phyloP scores from a whole-genome alignment of 2,329 filamentous ascomycete species.

The Xylaria multiplex region DNA sequence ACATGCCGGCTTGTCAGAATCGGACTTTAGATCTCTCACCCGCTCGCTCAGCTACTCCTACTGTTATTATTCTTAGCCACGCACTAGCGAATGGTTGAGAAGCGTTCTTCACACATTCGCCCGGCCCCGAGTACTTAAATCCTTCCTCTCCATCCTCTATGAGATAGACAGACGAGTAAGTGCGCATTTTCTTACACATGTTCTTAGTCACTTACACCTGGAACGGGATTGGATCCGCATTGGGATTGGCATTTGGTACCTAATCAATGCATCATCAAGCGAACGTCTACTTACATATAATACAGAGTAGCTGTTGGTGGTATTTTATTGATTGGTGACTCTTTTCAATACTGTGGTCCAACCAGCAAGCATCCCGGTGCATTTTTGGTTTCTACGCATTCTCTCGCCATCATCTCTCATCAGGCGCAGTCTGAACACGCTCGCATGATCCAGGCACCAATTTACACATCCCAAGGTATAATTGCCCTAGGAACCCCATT shows the following conservation, averaged over 20 bases:
- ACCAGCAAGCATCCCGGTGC: not conserved
- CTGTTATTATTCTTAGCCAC: not conserved
- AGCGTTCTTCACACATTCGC: not conserved
- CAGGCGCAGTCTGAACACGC: constrained; percentile 30
- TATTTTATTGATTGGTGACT: constrained; percentile 4
- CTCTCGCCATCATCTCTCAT: constrained; percentile 26
- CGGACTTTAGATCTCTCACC: constrained; percentile 35
- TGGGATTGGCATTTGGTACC: not conserved
- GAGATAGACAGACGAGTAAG: constrained; percentile 2
- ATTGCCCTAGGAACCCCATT: constrained; percentile 35
- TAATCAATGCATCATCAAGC: not conserved
- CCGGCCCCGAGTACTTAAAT: not conserved
- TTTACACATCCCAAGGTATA: constrained; percentile 18
- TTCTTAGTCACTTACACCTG: not conserved
- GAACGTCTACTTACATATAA: not conserved
- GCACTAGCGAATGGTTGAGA: constrained; percentile 4
- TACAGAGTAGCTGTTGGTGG: not conserved
- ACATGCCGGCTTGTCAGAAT: constrained; percentile 10
- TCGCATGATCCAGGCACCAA: constrained; percentile 23
- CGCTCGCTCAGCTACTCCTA: not conserved
- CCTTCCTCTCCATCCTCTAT: not conserved
- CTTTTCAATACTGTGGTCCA: constrained; percentile 7
- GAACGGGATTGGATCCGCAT: constrained; percentile 3
- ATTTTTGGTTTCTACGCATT: not conserved
- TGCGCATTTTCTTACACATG: not conserved